These are phyloP conservation scores for Penicillium polonicum DNA, from an alignment of 2,329 filamentous ascomycete genomes.

Conservation along the genomic window DNA sequence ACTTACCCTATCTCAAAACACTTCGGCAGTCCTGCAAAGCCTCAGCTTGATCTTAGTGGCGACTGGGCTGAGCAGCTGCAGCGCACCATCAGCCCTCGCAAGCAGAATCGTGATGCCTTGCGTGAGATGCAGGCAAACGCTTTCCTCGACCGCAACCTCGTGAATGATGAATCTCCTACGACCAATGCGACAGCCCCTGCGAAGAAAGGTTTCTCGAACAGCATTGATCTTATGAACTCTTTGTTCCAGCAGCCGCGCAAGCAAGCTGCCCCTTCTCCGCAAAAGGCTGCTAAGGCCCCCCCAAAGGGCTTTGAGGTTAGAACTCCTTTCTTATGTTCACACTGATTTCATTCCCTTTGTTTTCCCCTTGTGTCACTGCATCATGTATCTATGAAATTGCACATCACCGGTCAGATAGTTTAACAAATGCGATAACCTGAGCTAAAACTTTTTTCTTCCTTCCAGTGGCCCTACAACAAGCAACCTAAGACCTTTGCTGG, in stretches of 20 bases:
- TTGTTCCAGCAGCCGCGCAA: conserved; percentile 70
- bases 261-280: conserved; percentile 47
- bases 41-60: conserved; percentile 60
- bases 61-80: conserved; percentile 94
- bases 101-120: conserved; percentile 78
- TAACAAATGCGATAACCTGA: conserved; percentile 39
- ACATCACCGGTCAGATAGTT: conserved; percentile 28
- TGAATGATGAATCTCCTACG: conserved; percentile 35
- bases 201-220: conserved; percentile 72
- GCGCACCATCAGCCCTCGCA: conserved; percentile 89
- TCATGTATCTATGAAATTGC: conserved; percentile 23
- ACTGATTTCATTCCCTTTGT: conserved; percentile 37
- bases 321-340: conserved; percentile 43
- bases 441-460: conserved; percentile 37
- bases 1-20: conserved; percentile 34
- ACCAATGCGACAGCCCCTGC: conserved; percentile 21
- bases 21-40: conserved; percentile 54
- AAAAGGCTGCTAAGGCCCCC: conserved; percentile 57
- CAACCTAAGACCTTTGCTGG: conserved; percentile 66
- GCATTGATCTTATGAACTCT: conserved; percentile 95
- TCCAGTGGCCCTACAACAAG: conserved; percentile 84
- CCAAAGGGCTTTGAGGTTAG: conserved; percentile 84
- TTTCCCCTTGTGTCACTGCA: conserved; percentile 45
- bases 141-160: conserved; percentile 49
- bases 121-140: conserved; percentile 62